These are phyloP conservation scores for Aristolochia contorta DNA, from an alignment of 164 flowering plant species.

Conservation along the genomic window DNA sequence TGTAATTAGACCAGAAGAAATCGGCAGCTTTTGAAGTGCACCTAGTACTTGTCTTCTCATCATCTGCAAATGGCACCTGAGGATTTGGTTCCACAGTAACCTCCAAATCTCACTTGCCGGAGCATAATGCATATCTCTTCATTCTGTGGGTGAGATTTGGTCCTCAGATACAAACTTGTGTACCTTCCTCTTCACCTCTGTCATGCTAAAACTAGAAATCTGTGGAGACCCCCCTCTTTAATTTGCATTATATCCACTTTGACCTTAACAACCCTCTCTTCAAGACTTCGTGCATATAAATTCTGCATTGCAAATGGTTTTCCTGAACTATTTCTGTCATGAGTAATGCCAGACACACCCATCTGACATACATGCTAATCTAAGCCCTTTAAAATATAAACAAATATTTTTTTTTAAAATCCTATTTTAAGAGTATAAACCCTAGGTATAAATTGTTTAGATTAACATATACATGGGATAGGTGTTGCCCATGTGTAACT, in stretches of 20 bases:
- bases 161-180: slow-evolving; percentile 63
- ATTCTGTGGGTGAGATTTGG: slow-evolving; percentile 28
- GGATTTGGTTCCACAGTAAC: slow-evolving; percentile 56
- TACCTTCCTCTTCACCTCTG: no score
- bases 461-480: no score
- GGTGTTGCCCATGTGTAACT: no score
- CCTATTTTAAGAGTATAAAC: no score
- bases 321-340: no score
- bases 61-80: slow-evolving; percentile 46
- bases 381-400: no score
- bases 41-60: slow-evolving; percentile 61
- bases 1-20: slow-evolving; percentile 62
- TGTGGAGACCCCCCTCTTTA: slow-evolving; percentile 37
- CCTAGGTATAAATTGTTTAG: no score
- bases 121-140: slow-evolving; percentile 49
- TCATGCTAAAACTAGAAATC: slow-evolving; percentile 44
- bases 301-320: slow-evolving; percentile 26
- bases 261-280: slow-evolving; percentile 31
- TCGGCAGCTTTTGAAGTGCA: no score
- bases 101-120: slow-evolving; percentile 62
- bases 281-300: slow-evolving; percentile 44
- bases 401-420: no score
- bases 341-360: no score
- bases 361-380: no score
- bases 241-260: slow-evolving; percentile 29